phyloP scores from a whole-genome alignment of 1,284 basidiomycete species.

The Tilletiopsis washingtonensis region DNA sequence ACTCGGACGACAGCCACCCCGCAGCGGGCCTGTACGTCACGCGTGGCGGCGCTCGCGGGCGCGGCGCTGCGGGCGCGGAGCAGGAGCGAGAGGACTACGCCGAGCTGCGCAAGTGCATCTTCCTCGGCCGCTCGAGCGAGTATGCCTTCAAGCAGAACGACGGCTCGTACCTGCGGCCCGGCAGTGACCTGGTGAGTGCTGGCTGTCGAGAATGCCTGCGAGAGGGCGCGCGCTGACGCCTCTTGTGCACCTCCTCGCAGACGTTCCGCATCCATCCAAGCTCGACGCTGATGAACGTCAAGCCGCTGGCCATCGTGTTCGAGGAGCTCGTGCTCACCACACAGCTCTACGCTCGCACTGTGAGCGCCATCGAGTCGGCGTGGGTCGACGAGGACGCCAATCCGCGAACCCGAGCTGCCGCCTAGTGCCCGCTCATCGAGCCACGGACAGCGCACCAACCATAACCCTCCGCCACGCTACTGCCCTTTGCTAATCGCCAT shows the following conservation, averaged over 20 bases:
- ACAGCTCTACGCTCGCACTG: slow-evolving; percentile 37
- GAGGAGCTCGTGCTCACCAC: slow-evolving; percentile 45
- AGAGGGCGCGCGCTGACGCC: too few relatives aligned
- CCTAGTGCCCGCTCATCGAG: too few relatives aligned
- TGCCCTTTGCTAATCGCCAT: too few relatives aligned
- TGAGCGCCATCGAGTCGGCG: slow-evolving; percentile 34
- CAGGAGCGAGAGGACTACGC: slow-evolving; percentile 1
- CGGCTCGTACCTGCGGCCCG: slow-evolving; percentile 7
- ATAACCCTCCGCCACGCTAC: too few relatives aligned
- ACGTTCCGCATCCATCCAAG: slow-evolving; percentile 41
- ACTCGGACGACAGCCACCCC: neutral
- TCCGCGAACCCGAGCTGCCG: too few relatives aligned
- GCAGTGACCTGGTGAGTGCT: too few relatives aligned
- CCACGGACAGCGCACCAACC: too few relatives aligned
- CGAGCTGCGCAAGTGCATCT: slow-evolving; percentile 1
- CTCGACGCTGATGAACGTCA: slow-evolving; percentile 17
- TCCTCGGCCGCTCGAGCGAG: slow-evolving; percentile 4
- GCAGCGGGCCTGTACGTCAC: neutral
- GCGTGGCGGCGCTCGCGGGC: neutral
- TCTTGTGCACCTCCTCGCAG: too few relatives aligned
- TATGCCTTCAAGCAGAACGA: slow-evolving; percentile 29
- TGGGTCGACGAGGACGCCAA: too few relatives aligned
- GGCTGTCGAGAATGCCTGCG: too few relatives aligned
- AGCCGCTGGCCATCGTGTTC: slow-evolving; percentile 26
- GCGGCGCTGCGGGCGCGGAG: neutral